Percentiles rank a stretch among this genome's conserved stretches.
Evolutionary conservation across 371 early-diverging fungal species (phyloP).

Genomic region (Fennellomyces sp.): DNA sequence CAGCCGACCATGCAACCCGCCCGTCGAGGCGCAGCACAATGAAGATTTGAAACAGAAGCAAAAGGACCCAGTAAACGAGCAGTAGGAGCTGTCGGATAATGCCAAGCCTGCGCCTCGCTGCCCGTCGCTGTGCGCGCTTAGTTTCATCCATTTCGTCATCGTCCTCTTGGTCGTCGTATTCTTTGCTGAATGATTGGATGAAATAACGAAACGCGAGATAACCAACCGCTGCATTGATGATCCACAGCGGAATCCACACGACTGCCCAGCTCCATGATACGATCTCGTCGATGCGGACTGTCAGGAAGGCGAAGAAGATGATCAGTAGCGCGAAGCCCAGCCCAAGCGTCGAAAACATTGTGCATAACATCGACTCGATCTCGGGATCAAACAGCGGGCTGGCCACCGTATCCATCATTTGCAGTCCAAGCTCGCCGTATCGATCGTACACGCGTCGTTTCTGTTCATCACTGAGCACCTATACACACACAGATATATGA

Average conservation of each 20-base stretch:
- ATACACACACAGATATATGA: neutral
- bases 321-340: conserved; percentile 66
- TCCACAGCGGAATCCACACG: conserved; percentile 85
- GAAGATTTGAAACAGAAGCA: conserved; percentile 55
- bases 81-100: conserved; percentile 13
- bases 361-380: conserved; percentile 73
- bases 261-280: conserved; percentile 71
- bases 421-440: conserved; percentile 87
- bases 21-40: conserved; percentile 54
- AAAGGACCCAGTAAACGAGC: conserved; percentile 33
- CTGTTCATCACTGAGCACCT: conserved; percentile 68
- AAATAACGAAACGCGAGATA: conserved; percentile 25
- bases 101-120: conserved; percentile 18
- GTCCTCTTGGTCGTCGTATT: conserved; percentile 33
- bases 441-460: conserved; percentile 83
- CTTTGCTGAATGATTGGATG: conserved; percentile 11
- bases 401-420: conserved; percentile 76
- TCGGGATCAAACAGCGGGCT: conserved; percentile 81
- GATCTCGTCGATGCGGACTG: conserved; percentile 73
- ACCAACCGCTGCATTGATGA: conserved; percentile 55
- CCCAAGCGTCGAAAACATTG: conserved; percentile 58
- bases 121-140: conserved; percentile 12
- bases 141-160: conserved; percentile 19
- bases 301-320: conserved; percentile 76
- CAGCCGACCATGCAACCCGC: conserved; percentile 54